Evolutionary conservation across 1,284 basidiomycete species (phyloP).

Genomic region (Sphagnurus paluster): DNA sequence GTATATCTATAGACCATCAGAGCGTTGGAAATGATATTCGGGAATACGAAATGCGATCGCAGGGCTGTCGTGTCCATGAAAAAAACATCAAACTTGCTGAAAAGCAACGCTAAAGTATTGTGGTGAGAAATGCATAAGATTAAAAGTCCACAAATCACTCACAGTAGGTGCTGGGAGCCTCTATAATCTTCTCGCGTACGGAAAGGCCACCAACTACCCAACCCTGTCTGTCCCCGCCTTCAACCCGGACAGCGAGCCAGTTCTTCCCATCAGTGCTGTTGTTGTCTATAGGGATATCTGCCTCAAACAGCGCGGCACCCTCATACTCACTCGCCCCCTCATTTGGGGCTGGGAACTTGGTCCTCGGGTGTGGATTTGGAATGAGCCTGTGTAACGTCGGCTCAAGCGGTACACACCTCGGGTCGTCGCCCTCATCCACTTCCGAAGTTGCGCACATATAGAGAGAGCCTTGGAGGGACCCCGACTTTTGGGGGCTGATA

Average conservation of each 20-base stretch:
- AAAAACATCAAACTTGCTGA: conserved; percentile 31
- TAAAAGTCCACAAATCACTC: conserved; percentile 25
- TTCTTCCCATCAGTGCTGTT: conserved; percentile 19
- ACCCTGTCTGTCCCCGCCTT: conserved; percentile 52
- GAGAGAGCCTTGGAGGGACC: conserved; percentile 44
- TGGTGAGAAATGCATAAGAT: conserved; percentile 15
- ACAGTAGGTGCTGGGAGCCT: conserved; percentile 45
- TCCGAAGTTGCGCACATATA: conserved; percentile 37
- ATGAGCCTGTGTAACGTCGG: conserved; percentile 57
- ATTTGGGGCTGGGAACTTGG: conserved; percentile 60
- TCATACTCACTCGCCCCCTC: conserved; percentile 76
- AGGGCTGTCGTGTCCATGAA: conserved; percentile 31
- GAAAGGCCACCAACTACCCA: conserved; percentile 66
- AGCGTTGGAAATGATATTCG: conserved; percentile 54
- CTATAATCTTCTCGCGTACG: conserved; percentile 29
- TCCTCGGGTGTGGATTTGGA: conserved; percentile 53
- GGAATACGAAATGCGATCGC: conserved; percentile 40
- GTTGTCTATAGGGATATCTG: conserved; percentile 33
- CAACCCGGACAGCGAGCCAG: conserved; percentile 54
- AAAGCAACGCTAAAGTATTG: conserved; percentile 43
- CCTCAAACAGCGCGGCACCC: conserved; percentile 64
- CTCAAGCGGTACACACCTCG: conserved; percentile 39
- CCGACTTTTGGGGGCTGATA: conserved; percentile 47
- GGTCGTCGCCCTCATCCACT: conserved; percentile 17
- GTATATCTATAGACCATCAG: conserved; percentile 64